phyloP scores from a whole-genome alignment of 495 filamentous ascomycete species.

The Daldinia bambusicola region DNA sequence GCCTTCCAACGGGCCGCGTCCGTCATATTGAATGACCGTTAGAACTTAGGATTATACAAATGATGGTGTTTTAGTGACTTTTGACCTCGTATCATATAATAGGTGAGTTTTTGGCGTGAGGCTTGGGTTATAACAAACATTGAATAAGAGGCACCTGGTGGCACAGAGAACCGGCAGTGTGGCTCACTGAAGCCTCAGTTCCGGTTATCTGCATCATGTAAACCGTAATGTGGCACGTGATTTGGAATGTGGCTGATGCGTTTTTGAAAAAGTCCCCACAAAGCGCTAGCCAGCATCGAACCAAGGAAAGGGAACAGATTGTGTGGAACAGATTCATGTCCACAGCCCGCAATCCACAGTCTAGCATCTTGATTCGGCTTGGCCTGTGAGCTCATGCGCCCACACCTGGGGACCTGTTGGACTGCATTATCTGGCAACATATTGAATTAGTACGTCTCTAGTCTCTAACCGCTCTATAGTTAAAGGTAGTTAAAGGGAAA shows the following conservation, averaged over 20 bases:
- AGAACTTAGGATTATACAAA: background rate
- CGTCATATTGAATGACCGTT: constrained; percentile 66
- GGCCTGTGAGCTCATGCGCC: constrained; percentile 37
- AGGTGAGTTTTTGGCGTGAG: constrained; percentile 1
- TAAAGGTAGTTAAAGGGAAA: constrained; percentile 1
- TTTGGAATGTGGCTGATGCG: constrained; percentile 20
- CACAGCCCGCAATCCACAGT: background rate
- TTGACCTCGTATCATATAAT: background rate
- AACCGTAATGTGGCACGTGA: constrained; percentile 21
- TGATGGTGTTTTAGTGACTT: background rate
- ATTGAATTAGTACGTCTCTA: constrained; percentile 34
- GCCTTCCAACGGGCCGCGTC: constrained; percentile 85
- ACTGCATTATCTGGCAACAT: constrained; percentile 51
- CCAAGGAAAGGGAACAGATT: constrained; percentile 12
- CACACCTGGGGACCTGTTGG: constrained; percentile 32
- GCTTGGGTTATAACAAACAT: background rate
- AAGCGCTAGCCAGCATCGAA: no score
- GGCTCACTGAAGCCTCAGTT: constrained; percentile 19
- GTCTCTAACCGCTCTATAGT: constrained; percentile 2
- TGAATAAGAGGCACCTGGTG: constrained; percentile 33
- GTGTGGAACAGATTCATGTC: constrained; percentile 28
- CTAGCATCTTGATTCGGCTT: constrained; percentile 22
- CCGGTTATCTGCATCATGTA: background rate
- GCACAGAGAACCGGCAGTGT: constrained; percentile 12
- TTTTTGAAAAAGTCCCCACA: constrained; percentile 2